phyloP scores from a whole-genome alignment of 1,284 basidiomycete genomes.

The Porodaedalea pini region DNA sequence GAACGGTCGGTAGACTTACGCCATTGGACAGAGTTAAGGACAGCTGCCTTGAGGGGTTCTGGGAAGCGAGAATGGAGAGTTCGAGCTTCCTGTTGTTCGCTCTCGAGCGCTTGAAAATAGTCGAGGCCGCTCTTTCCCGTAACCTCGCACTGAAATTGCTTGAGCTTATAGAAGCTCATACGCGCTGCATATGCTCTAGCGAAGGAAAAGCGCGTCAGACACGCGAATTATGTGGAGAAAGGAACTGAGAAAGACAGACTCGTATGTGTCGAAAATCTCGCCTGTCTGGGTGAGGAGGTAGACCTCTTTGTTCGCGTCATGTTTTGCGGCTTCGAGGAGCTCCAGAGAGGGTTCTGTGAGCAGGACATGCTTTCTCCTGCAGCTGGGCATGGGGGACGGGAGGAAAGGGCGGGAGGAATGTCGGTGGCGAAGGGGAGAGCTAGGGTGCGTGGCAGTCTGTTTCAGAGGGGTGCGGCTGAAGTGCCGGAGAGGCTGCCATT shows the following conservation, averaged over 20 bases:
- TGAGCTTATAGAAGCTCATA: conserved; percentile 90
- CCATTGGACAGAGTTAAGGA: conserved; percentile 92
- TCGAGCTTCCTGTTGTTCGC: conserved; percentile 84
- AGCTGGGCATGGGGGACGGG: conserved; percentile 68
- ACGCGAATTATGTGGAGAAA: conserved; percentile 22
- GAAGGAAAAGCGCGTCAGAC: conserved; percentile 26
- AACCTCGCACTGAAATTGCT: conserved; percentile 93
- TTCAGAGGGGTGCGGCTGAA: conserved; percentile 25
- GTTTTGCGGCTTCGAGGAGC: conserved; percentile 59
- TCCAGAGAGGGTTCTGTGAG: conserved; percentile 73
- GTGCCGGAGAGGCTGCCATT: conserved; percentile 21
- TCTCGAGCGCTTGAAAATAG: conserved; percentile 92
- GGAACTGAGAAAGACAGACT: conserved; percentile 53
- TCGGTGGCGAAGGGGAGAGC: conserved; percentile 17
- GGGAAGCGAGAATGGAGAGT: conserved; percentile 90
- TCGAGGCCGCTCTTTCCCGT: conserved; percentile 90
- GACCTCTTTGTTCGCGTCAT: conserved; percentile 69
- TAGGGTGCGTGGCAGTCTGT: conserved; percentile 20
- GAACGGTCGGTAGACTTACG: conserved; percentile 57
- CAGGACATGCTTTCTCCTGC: conserved; percentile 87
- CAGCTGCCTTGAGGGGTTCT: conserved; percentile 85
- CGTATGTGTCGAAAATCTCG: conserved; percentile 93
- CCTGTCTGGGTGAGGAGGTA: conserved; percentile 90
- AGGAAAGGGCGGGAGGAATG: conserved; percentile 4
- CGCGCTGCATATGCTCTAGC: conserved; percentile 83